Evolutionary conservation across 345 rosid genomes (phyloP), one percentile per base, ranked within the genome.

Genomic region (Salix exigua): DNA sequence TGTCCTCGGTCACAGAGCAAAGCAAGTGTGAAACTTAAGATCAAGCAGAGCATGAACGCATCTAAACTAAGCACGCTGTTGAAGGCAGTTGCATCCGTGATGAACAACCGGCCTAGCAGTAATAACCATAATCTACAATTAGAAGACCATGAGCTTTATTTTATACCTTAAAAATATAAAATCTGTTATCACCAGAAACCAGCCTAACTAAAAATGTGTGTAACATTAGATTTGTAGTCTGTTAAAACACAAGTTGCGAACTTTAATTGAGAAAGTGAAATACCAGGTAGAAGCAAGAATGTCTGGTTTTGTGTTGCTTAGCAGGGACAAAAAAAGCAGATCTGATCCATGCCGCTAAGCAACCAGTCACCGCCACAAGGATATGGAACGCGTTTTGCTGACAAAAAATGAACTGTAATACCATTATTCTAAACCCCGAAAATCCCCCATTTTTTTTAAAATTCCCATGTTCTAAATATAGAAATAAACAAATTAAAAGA

Each of bases 331-430:
- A 86, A 76, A 40, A 66, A 64, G 71, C 87, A 90, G 94, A 87
- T 92, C 94, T 83, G 89, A 82, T 68, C 13, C 23, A 78, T 66
- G 61, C 75, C 81, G 73, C 64, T 37, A 77, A 79, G 79, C 77
- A 83, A 77, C 63, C 33, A 28, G 53, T 55, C 35, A 55, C 19
- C 64, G 65, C 40, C 71, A 81, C 87, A 76, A 78, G 86, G 82
- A 77, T 81, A 76, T 25, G 78, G 77, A 89, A 93, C 93, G 93
- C 92, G 93, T 85, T 77, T 87, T 75, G 85, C 75, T 85, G 86
- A 83, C 80, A 71, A 73, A 77, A 81, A 74, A 79, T 88, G 86
- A 88, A 88, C 88, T 91, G 93, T 82, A 85, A 84, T 70, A 72
- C 82, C 80, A 78, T 78, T 82, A 80, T 78, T 26, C 73, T 58